Evolutionary conservation across 2,329 filamentous ascomycete species (phyloP).

Genomic region (Botrytis tulipae): DNA sequence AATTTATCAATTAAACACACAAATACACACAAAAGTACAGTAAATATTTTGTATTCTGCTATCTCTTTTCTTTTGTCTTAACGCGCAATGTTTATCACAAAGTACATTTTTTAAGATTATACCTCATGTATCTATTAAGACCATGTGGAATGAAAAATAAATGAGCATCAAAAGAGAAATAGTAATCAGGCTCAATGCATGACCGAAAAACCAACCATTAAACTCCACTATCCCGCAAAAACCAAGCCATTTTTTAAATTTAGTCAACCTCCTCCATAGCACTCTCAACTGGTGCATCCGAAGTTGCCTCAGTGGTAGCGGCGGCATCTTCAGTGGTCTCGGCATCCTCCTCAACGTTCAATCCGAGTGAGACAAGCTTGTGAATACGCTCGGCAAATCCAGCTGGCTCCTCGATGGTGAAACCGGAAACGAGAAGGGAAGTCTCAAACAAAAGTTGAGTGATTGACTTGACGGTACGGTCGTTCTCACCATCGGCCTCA

Average conservation of each 20-base stretch:
- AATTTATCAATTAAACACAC: slow-evolving; percentile 6
- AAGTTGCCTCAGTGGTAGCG: slow-evolving; percentile 56
- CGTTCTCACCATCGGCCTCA: slow-evolving; percentile 93
- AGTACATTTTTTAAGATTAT: slow-evolving; percentile 16
- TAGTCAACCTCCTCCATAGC: slow-evolving; percentile 99
- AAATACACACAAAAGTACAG: background rate
- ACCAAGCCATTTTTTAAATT: slow-evolving; percentile 34
- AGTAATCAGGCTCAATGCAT: slow-evolving; percentile 20
- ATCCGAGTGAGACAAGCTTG: slow-evolving; percentile 96
- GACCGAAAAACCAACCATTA: slow-evolving; percentile 34
- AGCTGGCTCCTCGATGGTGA: slow-evolving; percentile 98
- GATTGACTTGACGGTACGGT: slow-evolving; percentile 98
- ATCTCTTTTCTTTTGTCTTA: slow-evolving; percentile 17
- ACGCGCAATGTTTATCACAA: slow-evolving; percentile 18
- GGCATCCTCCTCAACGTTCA: slow-evolving; percentile 94
- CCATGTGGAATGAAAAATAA: background rate
- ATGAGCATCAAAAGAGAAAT: slow-evolving; percentile 10
- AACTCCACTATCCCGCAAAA: slow-evolving; percentile 34
- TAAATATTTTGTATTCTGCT: slow-evolving; percentile 19
- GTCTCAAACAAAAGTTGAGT: slow-evolving; percentile 99
- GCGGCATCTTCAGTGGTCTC: slow-evolving; percentile 66
- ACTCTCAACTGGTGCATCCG: slow-evolving; percentile 63
- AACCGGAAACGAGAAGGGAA: slow-evolving; percentile 95
- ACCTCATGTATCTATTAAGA: slow-evolving; percentile 3
- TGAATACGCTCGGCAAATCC: slow-evolving; percentile 98